These are phyloP conservation scores for Thalassiosira sp. DNA, from an alignment of 352 stramenopile species.

Conservation along the genomic window DNA sequence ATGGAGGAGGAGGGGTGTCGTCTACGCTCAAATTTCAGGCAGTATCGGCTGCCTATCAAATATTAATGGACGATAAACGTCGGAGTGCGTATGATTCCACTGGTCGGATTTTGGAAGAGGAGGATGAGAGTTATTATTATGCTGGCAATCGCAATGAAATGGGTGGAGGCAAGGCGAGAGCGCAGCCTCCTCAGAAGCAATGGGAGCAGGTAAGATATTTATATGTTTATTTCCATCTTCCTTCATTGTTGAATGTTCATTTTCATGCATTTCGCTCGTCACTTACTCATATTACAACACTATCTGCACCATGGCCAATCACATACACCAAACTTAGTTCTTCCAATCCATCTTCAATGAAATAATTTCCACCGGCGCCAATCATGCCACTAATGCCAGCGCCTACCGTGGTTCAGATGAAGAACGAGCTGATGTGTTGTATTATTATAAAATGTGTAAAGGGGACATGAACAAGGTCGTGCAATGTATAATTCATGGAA, in stretches of 20 bases:
- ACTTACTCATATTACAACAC: too few relatives aligned
- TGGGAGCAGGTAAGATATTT: too few relatives aligned
- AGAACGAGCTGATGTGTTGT: slow-evolving; percentile 40
- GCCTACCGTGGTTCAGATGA: slow-evolving; percentile 24
- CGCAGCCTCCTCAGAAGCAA: not conserved
- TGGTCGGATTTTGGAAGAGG: slow-evolving; percentile 27
- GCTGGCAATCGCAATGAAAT: not conserved
- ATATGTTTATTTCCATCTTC: too few relatives aligned
- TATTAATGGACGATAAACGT: slow-evolving; percentile 90
- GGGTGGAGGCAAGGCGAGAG: not conserved
- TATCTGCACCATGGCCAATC: too few relatives aligned
- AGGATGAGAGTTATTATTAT: not conserved
- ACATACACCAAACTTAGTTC: too few relatives aligned
- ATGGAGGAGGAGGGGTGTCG: slow-evolving; percentile 1
- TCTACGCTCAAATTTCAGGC: slow-evolving; percentile 91
- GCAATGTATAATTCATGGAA: slow-evolving; percentile 37
- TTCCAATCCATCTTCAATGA: slow-evolving; percentile 44
- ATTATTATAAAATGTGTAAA: slow-evolving; percentile 41
- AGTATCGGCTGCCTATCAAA: slow-evolving; percentile 92
- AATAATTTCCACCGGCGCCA: slow-evolving; percentile 12
- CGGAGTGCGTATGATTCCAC: slow-evolving; percentile 88
- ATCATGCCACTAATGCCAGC: slow-evolving; percentile 14
- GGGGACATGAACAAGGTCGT: slow-evolving; percentile 44
- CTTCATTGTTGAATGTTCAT: too few relatives aligned
- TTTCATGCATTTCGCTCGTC: too few relatives aligned